Base-by-base conservation (phyloP, 306 rosid species). In the Prunus mira region DNA sequence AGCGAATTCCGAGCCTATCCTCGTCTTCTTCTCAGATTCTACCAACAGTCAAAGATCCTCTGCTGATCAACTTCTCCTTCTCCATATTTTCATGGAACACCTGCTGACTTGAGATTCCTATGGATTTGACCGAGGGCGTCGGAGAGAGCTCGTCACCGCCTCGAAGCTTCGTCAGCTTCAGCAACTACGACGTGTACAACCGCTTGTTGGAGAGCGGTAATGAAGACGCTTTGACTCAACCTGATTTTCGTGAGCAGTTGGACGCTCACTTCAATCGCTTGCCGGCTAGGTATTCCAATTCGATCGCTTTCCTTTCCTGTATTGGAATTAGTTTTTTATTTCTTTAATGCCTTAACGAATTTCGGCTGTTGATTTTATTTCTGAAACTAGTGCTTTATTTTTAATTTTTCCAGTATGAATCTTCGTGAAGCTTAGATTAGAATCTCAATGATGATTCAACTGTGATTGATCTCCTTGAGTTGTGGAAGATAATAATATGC, bases 71-170 rank as follows among this genome's bases (percentile, higher is more conserved):
- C 80, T 50, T 67, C 65, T 71, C 70, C 63, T 62, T 15, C 49
- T 65, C 75, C n/a, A 65, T 73, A 24, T 64, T 65, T 75, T 76
- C 78, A 73, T 79, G 82, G 78, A 54, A 65, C 54, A 32, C 82
- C 60, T 17, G 60, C 32, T 65, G 76, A 73, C 19, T 27, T 54
- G 63, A 55, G n/a, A 32, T 24, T 25, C 74, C 22, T 2, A 89
- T 93, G 97, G 99, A 96, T 91, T 96, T 92, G 54, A 77, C 84
- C 25, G 99, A 96, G 81, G 99, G 99, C 27, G 91, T 96, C 1
- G 99, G 99, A 65, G 99, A 96, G 87, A 96, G 99, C 79, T 91
- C 91, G 55, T 96, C 99, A 76, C 99, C 99, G 34, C 96, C 97
- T 27, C 82, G 93, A 45, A 84, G 85, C 83, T 92, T 91, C 46